These are phyloP conservation scores for Fusarium sp. DNA, from an alignment of 2,329 filamentous ascomycete genomes.

Conservation along the genomic window DNA sequence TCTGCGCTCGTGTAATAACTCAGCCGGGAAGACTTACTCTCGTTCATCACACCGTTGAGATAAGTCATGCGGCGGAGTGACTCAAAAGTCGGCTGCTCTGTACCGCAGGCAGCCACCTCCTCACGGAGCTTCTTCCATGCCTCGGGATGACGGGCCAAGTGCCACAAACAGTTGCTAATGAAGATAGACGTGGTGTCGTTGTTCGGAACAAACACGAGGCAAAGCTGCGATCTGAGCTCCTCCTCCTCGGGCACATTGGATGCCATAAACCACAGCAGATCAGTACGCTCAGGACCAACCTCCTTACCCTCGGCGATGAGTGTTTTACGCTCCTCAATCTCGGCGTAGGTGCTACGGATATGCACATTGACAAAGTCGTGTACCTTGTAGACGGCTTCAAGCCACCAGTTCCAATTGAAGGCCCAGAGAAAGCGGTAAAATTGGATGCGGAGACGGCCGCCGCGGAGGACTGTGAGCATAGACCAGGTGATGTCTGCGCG, in stretches of 20 bases:
- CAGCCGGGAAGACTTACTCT: neutral
- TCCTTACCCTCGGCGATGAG: constrained; percentile 10
- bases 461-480: constrained; percentile 3
- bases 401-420: constrained; percentile 19
- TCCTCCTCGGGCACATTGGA: constrained; percentile 7
- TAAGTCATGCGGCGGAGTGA: neutral
- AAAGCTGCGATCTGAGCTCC: constrained; percentile 14
- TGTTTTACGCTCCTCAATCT: constrained; percentile 10
- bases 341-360: constrained; percentile 12
- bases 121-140: constrained; percentile 5
- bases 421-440: constrained; percentile 10
- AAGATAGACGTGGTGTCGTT: constrained; percentile 7
- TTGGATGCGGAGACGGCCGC: constrained; percentile 4
- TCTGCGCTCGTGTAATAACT: rapidly evolving
- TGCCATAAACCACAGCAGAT: constrained; percentile 19
- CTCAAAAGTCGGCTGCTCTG: constrained; percentile 1
- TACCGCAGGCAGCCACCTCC: neutral
- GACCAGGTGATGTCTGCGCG: constrained; percentile 6
- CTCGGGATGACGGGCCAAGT: constrained; percentile 5
- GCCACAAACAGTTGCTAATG: constrained; percentile 8
- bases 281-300: constrained; percentile 10
- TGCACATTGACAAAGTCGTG: constrained; percentile 20
- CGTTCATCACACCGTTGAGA: neutral
- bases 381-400: constrained; percentile 8
- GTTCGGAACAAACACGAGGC: constrained; percentile 12